These are phyloP conservation scores for Colletotrichum theobromicola DNA, from an alignment of 2,329 filamentous ascomycete genomes.

Conservation along the genomic window DNA sequence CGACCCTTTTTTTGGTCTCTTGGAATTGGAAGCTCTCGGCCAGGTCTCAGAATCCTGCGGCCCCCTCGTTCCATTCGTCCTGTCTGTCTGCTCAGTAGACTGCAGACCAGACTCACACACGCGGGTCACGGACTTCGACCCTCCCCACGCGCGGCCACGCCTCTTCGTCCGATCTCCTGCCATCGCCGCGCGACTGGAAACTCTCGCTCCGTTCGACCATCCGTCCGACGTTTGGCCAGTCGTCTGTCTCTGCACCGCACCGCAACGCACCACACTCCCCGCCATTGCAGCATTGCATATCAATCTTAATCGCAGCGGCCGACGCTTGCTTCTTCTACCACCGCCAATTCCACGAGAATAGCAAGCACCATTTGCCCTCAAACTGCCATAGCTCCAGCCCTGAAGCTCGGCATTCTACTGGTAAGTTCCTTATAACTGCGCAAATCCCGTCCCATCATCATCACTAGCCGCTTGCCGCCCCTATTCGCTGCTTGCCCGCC, in stretches of 20 bases:
- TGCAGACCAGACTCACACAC: background rate
- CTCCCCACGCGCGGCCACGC: slow-evolving; percentile 7
- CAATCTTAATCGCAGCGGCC: background rate
- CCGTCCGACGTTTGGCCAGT: slow-evolving; percentile 15
- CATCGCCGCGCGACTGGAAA: slow-evolving; percentile 4
- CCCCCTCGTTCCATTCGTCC: background rate
- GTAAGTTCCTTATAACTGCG: slow-evolving; percentile 9
- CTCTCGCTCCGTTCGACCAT: background rate
- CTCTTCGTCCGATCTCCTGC: slow-evolving; percentile 13
- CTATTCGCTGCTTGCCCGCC: background rate
- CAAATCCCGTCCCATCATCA: background rate
- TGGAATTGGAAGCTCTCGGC: background rate
- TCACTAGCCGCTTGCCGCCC: background rate
- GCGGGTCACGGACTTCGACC: slow-evolving; percentile 7
- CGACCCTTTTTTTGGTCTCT: background rate
- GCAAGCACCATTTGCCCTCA: background rate
- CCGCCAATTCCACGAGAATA: slow-evolving; percentile 7
- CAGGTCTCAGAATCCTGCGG: background rate
- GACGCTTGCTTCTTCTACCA: background rate
- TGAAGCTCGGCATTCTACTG: background rate
- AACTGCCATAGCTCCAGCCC: background rate
- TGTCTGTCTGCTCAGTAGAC: background rate
- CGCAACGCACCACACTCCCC: background rate
- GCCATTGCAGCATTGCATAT: background rate
- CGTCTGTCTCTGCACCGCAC: background rate